A percentile compares a stretch with the other conserved stretches of the same genome.
phyloP scores from a whole-genome alignment of 306 rosid genomes.

The Pueraria montana region DNA sequence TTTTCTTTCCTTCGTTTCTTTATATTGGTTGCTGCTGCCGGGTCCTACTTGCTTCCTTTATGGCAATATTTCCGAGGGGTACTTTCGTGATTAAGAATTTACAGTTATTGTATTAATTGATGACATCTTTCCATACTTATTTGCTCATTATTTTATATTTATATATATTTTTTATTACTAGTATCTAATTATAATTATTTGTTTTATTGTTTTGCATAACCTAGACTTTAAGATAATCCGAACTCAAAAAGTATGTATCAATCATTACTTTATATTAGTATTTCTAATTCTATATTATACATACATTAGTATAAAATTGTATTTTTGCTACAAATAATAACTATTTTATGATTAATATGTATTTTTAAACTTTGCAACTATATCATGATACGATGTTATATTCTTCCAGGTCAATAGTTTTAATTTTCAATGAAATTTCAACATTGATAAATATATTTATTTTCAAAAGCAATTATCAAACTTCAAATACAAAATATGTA shows the following conservation, averaged over 20 bases:
- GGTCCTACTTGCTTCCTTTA: constrained; percentile 40
- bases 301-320: neutral
- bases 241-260: neutral
- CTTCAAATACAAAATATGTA: neutral
- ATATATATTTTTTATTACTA: too few species aligned
- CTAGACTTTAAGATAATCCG: too few species aligned
- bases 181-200: too few species aligned
- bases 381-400: neutral
- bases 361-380: neutral
- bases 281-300: neutral
- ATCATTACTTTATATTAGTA: neutral
- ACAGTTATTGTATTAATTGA: neutral
- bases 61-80: neutral
- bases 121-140: neutral
- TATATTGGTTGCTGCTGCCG: constrained; percentile 22
- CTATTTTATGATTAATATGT: neutral
- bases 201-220: neutral
- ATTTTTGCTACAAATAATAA: neutral
- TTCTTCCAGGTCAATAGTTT: neutral
- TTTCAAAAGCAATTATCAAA: neutral
- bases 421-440: neutral
- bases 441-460: neutral
- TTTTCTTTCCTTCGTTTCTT: neutral
- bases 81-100: neutral
- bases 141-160: neutral